Evolutionary conservation across 768 basidiomycete genomes (phyloP), one percentile per base, ranked within the genome.

Genomic region (Basidioascus undulatus): DNA sequence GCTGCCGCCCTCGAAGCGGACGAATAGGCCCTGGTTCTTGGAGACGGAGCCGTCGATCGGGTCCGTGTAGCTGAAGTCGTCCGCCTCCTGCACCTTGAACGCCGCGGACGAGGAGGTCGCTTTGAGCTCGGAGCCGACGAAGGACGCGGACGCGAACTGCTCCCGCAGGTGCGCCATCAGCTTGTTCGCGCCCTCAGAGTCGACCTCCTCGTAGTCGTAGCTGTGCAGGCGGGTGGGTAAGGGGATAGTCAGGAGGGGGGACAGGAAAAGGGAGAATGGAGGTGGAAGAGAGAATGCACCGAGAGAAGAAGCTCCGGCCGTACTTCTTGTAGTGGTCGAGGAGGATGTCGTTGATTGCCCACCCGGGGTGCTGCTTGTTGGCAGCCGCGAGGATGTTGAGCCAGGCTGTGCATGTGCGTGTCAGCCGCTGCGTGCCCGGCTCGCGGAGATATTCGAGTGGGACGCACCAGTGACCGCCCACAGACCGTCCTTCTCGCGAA

Each of bases 141-240:
- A 74, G 36, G 71, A 72, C 7, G 48, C 41, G 1, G 42, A 38
- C 44, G 68, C 62, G 58, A 89, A 72, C 28, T 71, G 69, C 9
- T 65, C 59, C 57, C 86, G 72, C 55, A 98, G 62, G 53, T 72
- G 65, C 26, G 66, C 68, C 53, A 96, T 83, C 47, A 98, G 65
- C 46, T 73, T 72, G 52, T 80, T 71, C 34, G 92, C 92, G 25
- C 79, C 82, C 28, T 78, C 79, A 0, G 86, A 83, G 2, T 81
- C 68, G 35, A 92, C 83, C 57, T 96, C 92, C 57, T 98, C 92
- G 63, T 98, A 98, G 62, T 98, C 92, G 60, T 98, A 96, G 46
- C 87, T 60, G 44, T 3, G 40, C 16, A 8, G 16, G 7, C 27
- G 19, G 42, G 9, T 24, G 7, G 11, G 23, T 31, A n/a, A n/a